Conservation (phyloP, 169 alveolate genomes). For the Babesia ovata region DNA sequence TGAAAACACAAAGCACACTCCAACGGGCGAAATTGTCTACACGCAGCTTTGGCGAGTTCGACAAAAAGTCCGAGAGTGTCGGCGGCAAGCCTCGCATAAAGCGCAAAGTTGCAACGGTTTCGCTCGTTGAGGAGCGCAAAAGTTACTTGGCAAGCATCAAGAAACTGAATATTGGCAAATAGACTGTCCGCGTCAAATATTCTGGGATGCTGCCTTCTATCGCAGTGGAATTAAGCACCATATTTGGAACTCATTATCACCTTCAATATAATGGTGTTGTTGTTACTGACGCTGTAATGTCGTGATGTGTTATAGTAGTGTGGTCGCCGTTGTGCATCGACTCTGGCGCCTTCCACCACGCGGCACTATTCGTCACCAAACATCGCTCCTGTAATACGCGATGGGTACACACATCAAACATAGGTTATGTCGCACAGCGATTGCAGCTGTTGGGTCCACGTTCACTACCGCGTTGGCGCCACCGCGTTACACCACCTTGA, state of each 20-base stretch:
- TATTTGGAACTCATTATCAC: too few relatives aligned
- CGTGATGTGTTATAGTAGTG: too few relatives aligned
- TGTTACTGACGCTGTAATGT: too few relatives aligned
- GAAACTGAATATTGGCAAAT: slow-evolving; percentile 34
- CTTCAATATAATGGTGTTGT: too few relatives aligned
- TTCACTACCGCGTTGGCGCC: neutral
- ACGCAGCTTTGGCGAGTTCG: slow-evolving; percentile 54
- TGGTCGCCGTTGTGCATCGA: too few relatives aligned
- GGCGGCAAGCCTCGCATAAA: slow-evolving; percentile 31
- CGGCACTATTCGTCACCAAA: neutral
- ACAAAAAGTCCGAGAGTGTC: slow-evolving; percentile 49
- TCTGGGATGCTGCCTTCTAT: too few relatives aligned
- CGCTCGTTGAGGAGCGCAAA: slow-evolving; percentile 50
- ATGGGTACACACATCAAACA: neutral
- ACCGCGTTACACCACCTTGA: neutral
- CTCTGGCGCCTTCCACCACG: neutral
- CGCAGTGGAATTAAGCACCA: too few relatives aligned
- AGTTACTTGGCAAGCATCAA: slow-evolving; percentile 58
- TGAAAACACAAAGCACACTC: slow-evolving; percentile 22
- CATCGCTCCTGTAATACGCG: neutral
- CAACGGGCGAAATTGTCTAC: slow-evolving; percentile 28
- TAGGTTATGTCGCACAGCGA: neutral
- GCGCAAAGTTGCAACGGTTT: slow-evolving; percentile 35
- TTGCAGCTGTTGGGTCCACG: neutral
- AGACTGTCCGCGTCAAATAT: neutral